Conservation (phyloP, 495 filamentous ascomycete genomes). For the Trichocladium antarcticum region DNA sequence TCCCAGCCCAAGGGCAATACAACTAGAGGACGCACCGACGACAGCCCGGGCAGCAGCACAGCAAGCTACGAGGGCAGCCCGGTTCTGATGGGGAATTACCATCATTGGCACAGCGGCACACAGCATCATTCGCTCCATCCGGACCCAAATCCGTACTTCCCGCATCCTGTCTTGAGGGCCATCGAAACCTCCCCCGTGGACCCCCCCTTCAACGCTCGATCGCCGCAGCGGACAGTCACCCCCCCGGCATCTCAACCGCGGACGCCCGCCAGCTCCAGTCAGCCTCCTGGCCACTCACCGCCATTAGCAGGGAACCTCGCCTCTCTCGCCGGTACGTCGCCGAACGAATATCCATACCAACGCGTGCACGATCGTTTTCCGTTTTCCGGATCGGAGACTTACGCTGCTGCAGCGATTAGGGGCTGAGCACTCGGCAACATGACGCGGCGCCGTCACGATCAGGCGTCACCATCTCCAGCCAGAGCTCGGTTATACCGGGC, state of each 20-base stretch:
- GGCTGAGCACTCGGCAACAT: constrained; percentile 3
- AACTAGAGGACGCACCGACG: constrained; percentile 22
- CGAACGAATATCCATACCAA: constrained; percentile 30
- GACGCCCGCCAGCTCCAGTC: constrained; percentile 3
- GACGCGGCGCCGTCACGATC: no score
- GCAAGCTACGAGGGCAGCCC: constrained; percentile 32
- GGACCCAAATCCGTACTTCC: constrained; percentile 29
- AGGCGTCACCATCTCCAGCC: no score
- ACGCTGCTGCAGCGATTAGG: constrained; percentile 32
- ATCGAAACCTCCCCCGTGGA: constrained; percentile 27
- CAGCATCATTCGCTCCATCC: constrained; percentile 31
- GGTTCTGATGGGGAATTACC: constrained; percentile 22
- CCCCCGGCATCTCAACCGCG: constrained; percentile 5
- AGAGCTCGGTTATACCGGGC: no score
- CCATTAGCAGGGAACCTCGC: constrained; percentile 21
- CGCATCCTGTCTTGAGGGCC: constrained; percentile 13
- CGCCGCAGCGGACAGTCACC: constrained; percentile 15
- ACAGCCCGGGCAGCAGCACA: constrained; percentile 20
- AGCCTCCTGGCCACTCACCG: constrained; percentile 15
- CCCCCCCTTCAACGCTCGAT: constrained; percentile 17
- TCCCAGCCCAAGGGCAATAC: constrained; percentile 26
- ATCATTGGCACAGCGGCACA: constrained; percentile 25
- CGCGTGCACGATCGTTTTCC: constrained; percentile 31
- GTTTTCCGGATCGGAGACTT: constrained; percentile 29
- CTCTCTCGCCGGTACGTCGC: constrained; percentile 32